phyloP scores from a whole-genome alignment of 345 rosid species.

The Angophora floribunda region DNA sequence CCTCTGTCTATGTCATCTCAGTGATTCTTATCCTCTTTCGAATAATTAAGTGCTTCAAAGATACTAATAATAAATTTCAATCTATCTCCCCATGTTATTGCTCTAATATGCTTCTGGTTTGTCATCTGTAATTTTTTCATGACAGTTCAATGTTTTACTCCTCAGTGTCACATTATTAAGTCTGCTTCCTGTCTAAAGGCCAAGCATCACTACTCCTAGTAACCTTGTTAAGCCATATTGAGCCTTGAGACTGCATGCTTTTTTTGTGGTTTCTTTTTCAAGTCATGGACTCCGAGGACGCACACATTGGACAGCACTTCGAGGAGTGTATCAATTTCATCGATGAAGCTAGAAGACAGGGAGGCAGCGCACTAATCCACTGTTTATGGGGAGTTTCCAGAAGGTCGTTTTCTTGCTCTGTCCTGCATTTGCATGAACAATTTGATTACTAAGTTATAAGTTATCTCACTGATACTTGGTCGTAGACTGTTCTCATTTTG shows the following conservation, averaged over 20 bases:
- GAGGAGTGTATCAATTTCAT: constrained; percentile 65
- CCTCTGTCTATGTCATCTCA: background rate
- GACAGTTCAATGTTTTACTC: background rate
- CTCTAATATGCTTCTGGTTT: background rate
- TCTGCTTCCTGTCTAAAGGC: background rate
- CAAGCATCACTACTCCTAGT: background rate
- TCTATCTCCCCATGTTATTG: background rate
- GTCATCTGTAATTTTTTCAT: background rate
- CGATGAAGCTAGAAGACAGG: constrained; percentile 53
- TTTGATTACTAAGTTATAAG: background rate
- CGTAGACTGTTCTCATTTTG: background rate
- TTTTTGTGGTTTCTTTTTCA: background rate
- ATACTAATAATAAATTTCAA: background rate
- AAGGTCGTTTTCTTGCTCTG: constrained; percentile 30
- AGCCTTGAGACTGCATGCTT: background rate
- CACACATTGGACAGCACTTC: constrained; percentile 44
- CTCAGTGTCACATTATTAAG: background rate
- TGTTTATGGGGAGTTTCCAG: constrained; percentile 77
- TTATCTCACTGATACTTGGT: background rate
- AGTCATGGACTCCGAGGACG: constrained; percentile 60
- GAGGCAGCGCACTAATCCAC: constrained; percentile 67
- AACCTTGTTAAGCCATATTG: background rate
- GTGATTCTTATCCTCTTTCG: background rate
- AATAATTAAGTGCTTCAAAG: background rate
- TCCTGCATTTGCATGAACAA: background rate